A percentile compares a stretch with the other conserved stretches of the same genome.
These are phyloP conservation scores for Aspergillus brasiliensis DNA, from an alignment of 2,329 filamentous ascomycete species.

Conservation along the genomic window DNA sequence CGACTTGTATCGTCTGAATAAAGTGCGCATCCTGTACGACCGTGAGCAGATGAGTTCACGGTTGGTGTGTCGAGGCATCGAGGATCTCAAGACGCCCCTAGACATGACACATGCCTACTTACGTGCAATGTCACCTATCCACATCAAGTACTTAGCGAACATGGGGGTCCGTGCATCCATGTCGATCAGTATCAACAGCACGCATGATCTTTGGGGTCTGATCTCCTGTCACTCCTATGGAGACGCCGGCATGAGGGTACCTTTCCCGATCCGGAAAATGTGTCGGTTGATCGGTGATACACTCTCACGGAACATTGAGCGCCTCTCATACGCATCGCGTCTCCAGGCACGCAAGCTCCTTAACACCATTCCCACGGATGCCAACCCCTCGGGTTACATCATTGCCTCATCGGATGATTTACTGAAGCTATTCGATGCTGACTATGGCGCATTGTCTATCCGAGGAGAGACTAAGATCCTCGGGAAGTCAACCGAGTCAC, in stretches of 20 bases:
- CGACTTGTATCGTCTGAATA: slow-evolving; percentile 88
- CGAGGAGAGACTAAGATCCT: slow-evolving; percentile 86
- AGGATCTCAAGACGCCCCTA: slow-evolving; percentile 65
- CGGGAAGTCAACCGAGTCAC: slow-evolving; percentile 71
- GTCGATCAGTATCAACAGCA: slow-evolving; percentile 90
- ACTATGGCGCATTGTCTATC: slow-evolving; percentile 83
- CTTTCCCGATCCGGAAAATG: slow-evolving; percentile 90
- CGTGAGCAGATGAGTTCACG: slow-evolving; percentile 77
- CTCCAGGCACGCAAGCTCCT: slow-evolving; percentile 85
- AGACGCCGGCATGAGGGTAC: slow-evolving; percentile 80
- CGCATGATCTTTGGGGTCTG: slow-evolving; percentile 82
- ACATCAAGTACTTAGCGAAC: slow-evolving; percentile 81
- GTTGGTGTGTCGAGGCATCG: slow-evolving; percentile 75
- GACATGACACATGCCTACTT: slow-evolving; percentile 85
- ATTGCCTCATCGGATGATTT: slow-evolving; percentile 86
- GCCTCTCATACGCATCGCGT: slow-evolving; percentile 80
- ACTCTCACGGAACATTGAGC: slow-evolving; percentile 82
- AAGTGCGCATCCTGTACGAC: slow-evolving; percentile 84
- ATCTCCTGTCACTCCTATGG: slow-evolving; percentile 88
- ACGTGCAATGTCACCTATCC: slow-evolving; percentile 80
- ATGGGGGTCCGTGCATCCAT: slow-evolving; percentile 94
- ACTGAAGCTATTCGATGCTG: slow-evolving; percentile 79
- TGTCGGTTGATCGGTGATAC: slow-evolving; percentile 84
- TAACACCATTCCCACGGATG: slow-evolving; percentile 79
- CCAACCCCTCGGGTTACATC: slow-evolving; percentile 86